Base-by-base conservation (phyloP, 2,329 filamentous ascomycete species). In the Cytospora piceicola region DNA sequence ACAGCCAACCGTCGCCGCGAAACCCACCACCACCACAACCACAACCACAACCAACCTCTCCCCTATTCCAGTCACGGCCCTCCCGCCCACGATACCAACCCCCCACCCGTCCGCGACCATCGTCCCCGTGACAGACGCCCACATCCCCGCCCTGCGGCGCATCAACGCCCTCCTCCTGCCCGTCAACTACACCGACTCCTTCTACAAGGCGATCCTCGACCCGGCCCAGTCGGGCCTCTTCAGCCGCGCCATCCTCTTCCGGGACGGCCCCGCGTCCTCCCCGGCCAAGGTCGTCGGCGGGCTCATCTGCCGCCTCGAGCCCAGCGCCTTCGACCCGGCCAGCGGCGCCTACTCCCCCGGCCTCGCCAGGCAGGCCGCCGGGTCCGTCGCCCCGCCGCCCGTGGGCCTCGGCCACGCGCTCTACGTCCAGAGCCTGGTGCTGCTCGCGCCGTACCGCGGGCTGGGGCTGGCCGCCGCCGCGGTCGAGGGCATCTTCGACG, bases 131-230 rank as follows among this genome's bases (percentile, higher is more conserved):
- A 76, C 78, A 1, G 75, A 79, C 54, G 72, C 77, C 55, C 85
- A 90, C 75, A 76, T 89, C 64, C 78, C 83, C 64, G 81, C 85
- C 54, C 80, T 90, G 7, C 85, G 85, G 49, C 84, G 87, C 71
- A 88, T 90, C 75, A 89, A 89, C 75, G 78, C 85, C 54, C 82
- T 90, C 59, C 82, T 90, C 61, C 84, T 90, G 1, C 86, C 85
- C 58, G 85, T 90, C 66, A 78, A 80, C 74, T 90, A 90, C 74
- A 82, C 85, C 3, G 87, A 90, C 73, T 80, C 80, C 57, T 90
- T 90, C 78, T 90, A 89, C 80, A 76, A 80, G 61, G 79, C 79
- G 46, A 81, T 85, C 63, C 76, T 83, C 65, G 79, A 86, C 68
- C 81, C 83, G 14, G 72, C 79, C 22, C 76, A 78, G 27, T 82